A percentile compares a stretch with the other conserved stretches of the same genome.
phyloP scores from a whole-genome alignment of 768 basidiomycete species.

The Mrakia hoshinonis region DNA sequence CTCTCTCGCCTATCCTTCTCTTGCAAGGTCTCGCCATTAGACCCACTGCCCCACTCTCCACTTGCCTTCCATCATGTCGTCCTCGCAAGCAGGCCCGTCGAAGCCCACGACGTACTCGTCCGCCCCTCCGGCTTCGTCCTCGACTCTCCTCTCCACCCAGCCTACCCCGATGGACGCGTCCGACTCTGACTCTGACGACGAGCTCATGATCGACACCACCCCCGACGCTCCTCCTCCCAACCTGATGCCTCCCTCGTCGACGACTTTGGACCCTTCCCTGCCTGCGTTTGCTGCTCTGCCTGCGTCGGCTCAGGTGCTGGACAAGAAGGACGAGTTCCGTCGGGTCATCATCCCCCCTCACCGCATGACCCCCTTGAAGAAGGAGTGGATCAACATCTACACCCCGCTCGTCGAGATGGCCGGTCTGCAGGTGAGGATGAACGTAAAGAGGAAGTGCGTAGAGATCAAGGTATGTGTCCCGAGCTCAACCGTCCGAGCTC shows the following conservation, averaged over 20 bases:
- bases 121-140: background rate
- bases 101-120: conserved; percentile 12
- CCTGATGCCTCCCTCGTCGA: background rate
- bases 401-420: conserved; percentile 90
- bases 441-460: conserved; percentile 74
- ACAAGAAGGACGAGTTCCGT: conserved; percentile 53
- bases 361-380: conserved; percentile 92
- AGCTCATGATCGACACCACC: conserved; percentile 22
- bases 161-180: background rate
- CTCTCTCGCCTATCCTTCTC: background rate
- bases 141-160: conserved; percentile 11
- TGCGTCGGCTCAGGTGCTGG: conserved; percentile 37
- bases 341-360: conserved; percentile 89
- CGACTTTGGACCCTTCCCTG: conserved; percentile 25
- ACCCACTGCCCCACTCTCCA: no score
- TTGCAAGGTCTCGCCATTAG: no score
- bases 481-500: background rate
- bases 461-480: conserved; percentile 64
- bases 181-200: conserved; percentile 23
- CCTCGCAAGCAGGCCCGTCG: background rate
- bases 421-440: conserved; percentile 95
- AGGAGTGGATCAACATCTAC: conserved; percentile 92
- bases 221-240: conserved; percentile 7
- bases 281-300: conserved; percentile 25
- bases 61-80: background rate